These are phyloP conservation scores for Acanthamoeba sp. DNA, from an alignment of 208 protist species.

Conservation along the genomic window DNA sequence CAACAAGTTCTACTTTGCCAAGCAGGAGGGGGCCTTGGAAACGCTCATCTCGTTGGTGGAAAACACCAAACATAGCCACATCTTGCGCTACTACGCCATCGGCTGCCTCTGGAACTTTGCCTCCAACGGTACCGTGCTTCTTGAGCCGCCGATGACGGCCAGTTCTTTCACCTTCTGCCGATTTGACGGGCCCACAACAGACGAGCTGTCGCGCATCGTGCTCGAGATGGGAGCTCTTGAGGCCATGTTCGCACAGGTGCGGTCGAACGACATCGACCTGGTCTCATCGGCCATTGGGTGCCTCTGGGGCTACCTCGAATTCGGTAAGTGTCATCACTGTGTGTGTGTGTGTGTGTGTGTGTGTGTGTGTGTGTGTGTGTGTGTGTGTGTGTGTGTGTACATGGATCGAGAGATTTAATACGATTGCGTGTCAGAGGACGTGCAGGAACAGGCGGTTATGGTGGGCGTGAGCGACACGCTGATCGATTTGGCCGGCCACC, in stretches of 20 bases:
- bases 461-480: background rate
- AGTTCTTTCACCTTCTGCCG: no score
- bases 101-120: conserved; percentile 14
- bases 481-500: background rate
- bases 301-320: conserved; percentile 12
- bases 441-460: background rate
- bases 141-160: no score
- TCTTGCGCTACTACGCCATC: background rate
- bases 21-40: background rate
- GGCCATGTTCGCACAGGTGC: background rate
- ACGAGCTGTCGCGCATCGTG: background rate
- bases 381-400: no score
- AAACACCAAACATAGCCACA: background rate
- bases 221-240: background rate
- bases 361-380: no score
- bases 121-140: background rate
- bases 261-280: background rate
- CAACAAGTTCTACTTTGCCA: background rate
- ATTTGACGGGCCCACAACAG: background rate
- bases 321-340: background rate
- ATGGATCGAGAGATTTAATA: background rate
- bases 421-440: conserved; percentile 4
- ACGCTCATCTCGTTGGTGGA: background rate
- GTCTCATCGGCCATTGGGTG: background rate
- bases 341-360: background rate